Evolutionary conservation across 2,329 filamentous ascomycete species (phyloP).

Genomic region (Xylaria sp.): DNA sequence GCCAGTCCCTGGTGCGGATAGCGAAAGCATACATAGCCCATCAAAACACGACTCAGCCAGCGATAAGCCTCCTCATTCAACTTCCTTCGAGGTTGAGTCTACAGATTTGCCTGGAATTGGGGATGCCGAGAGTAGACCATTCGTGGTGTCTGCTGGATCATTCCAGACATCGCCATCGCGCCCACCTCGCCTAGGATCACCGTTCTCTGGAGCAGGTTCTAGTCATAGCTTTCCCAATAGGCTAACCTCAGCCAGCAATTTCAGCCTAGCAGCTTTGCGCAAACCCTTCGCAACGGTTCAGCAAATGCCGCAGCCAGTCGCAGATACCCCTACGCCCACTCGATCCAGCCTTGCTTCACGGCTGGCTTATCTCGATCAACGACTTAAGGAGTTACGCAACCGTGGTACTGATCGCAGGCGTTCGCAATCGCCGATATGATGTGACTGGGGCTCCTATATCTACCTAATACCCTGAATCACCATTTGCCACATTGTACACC

Average conservation of each 20-base stretch:
- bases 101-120: slow-evolving; percentile 3
- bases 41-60: neutral
- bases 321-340: slow-evolving; percentile 49
- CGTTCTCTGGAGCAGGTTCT: slow-evolving; percentile 62
- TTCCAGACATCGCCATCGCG: slow-evolving; percentile 48
- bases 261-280: slow-evolving; percentile 59
- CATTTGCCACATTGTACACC: slow-evolving; percentile 42
- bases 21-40: slow-evolving; percentile 6
- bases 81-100: slow-evolving; percentile 11
- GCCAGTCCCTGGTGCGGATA: neutral
- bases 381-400: slow-evolving; percentile 65
- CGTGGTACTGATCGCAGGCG: slow-evolving; percentile 56
- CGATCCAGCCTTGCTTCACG: slow-evolving; percentile 61
- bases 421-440: slow-evolving; percentile 63
- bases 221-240: slow-evolving; percentile 73
- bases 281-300: slow-evolving; percentile 70
- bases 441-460: slow-evolving; percentile 47
- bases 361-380: slow-evolving; percentile 68
- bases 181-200: slow-evolving; percentile 67
- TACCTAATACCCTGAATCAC: slow-evolving; percentile 26
- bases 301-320: slow-evolving; percentile 54
- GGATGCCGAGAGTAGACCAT: slow-evolving; percentile 29
- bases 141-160: slow-evolving; percentile 40
- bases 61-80: slow-evolving; percentile 7
- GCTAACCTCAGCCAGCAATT: slow-evolving; percentile 58